phyloP scores from a whole-genome alignment of 257 asterid genomes.

The Petrea volubilis region DNA sequence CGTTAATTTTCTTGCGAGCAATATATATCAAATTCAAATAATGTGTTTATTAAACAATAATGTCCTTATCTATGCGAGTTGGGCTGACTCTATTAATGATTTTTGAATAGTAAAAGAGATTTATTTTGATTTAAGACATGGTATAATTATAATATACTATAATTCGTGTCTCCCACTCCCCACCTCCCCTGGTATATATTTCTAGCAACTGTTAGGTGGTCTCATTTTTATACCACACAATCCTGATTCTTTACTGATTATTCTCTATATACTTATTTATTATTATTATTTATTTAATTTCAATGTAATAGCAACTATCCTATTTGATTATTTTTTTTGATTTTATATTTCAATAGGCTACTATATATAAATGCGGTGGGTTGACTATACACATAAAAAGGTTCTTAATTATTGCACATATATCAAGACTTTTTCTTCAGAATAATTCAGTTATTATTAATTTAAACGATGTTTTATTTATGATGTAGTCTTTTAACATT shows the following conservation, averaged over 20 bases:
- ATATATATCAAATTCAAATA: no score
- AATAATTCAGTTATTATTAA: background rate
- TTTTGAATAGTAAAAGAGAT: background rate
- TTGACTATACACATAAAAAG: no score
- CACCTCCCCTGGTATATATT: background rate
- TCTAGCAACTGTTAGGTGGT: background rate
- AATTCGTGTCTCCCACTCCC: slow-evolving; percentile 3
- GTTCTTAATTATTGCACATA: no score
- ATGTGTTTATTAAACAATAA: background rate
- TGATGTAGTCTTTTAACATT: no score
- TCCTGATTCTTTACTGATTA: background rate
- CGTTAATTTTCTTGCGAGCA: no score
- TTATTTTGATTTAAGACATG: background rate
- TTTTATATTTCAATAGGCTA: no score
- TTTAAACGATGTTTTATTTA: background rate
- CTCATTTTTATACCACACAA: background rate
- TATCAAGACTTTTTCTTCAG: slow-evolving; percentile 2
- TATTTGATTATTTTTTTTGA: no score
- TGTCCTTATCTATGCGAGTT: background rate
- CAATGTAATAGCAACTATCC: no score
- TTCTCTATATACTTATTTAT: no score
- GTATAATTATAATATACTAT: no score
- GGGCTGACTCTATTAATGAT: background rate
- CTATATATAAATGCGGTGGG: no score
- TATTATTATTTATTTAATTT: no score